Base-by-base conservation (phyloP, 257 asterid species). In the Fraxinus cuspidata region DNA sequence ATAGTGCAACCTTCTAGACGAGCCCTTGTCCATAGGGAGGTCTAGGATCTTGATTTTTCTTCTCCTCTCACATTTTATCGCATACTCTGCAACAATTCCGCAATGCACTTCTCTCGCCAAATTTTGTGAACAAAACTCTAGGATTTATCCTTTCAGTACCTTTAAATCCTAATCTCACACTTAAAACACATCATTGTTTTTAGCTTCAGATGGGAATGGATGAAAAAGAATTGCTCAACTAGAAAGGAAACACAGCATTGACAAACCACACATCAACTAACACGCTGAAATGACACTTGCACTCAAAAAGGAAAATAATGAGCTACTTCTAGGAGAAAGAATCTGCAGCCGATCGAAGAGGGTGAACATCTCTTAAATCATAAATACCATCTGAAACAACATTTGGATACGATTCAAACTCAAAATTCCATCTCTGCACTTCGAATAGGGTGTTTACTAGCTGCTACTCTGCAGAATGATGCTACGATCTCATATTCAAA, bases 171-270 rank as follows among this genome's bases (percentile, higher is more conserved):
- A 31, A 72, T 49, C 37, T 25, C 47, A 56, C 44, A 40, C 38
- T 34, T 51, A 66, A 66, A 74, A 32, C 69, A 31, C 31, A 5
- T 35, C 68, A 34, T 38, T 38, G 49, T 37, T 19, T 29, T 81
- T 66, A 56, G 73, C 75, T 73, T 76, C 21, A 73, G 79, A 42
- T n/a, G 58, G 38, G 1, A 56, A 73, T 32, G 63, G 75, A 68
- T 28, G 76, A 29, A 25, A 23, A 56, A 40, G 19, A 37, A 34
- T 70, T 65, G 35, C 65, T 64, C 71, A 25, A 25, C 69, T 63
- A 63, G 69, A 63, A 63, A 42, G 34, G 32, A 25, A 69, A 42
- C 74, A 76, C 60, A 69, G 79, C 25, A 18, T 37, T 9, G 79
- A 73, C 63, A 64, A 53, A 35, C 35, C 53, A 74, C 70, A 80